A percentile compares a stretch with the other conserved stretches of the same genome.
These are phyloP conservation scores for Trichosporon ovoides DNA, from an alignment of 1,284 basidiomycete genomes.

Conservation along the genomic window DNA sequence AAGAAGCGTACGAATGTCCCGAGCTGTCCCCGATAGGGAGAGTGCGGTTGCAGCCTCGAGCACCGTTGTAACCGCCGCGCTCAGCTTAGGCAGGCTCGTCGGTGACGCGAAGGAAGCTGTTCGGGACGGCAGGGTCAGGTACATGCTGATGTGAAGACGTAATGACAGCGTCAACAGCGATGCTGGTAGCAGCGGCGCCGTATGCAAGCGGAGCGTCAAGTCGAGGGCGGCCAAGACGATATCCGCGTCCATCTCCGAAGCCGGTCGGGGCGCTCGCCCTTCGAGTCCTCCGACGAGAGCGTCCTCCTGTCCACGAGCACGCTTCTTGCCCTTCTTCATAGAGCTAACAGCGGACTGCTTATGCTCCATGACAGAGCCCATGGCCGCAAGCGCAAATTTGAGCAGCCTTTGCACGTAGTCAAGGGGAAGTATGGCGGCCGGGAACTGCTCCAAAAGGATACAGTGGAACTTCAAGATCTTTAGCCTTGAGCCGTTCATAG, in stretches of 20 bases:
- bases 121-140: constrained; percentile 24
- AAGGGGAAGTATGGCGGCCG: constrained; percentile 29
- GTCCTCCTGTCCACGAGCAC: constrained; percentile 68
- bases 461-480: constrained; percentile 39
- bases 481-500: constrained; percentile 32
- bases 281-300: constrained; percentile 60
- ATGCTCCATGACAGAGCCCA: constrained; percentile 22
- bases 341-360: neutral
- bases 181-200: constrained; percentile 67
- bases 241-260: constrained; percentile 55
- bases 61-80: constrained; percentile 5
- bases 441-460: constrained; percentile 32
- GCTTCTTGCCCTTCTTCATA: constrained; percentile 61
- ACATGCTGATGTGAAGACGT: constrained; percentile 50
- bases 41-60: constrained; percentile 17
- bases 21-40: constrained; percentile 11
- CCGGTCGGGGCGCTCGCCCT: constrained; percentile 54
- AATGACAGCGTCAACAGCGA: constrained; percentile 56
- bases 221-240: constrained; percentile 59
- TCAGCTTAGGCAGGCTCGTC: neutral
- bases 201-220: constrained; percentile 47
- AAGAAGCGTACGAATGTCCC: constrained; percentile 17
- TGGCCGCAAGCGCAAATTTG: constrained; percentile 28
- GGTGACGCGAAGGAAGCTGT: constrained; percentile 7
- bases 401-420: constrained; percentile 41